These are phyloP conservation scores for Globisporangium irregulare DNA, from an alignment of 352 stramenopile species.

Conservation along the genomic window DNA sequence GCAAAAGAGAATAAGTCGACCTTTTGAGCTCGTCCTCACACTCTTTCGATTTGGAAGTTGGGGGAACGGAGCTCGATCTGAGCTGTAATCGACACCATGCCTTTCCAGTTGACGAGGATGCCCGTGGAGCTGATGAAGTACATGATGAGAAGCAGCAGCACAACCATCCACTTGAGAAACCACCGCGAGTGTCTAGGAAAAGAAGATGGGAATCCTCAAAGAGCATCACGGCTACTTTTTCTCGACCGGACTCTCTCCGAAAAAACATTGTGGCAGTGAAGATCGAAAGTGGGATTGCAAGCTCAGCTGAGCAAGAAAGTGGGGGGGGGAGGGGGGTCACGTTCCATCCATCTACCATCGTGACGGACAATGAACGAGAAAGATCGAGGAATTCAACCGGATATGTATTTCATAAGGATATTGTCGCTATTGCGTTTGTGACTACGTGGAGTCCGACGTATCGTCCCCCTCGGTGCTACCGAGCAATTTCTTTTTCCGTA, in stretches of 20 bases:
- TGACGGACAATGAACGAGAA: background rate
- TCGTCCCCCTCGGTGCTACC: background rate
- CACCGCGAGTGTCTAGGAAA: background rate
- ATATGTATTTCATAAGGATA: background rate
- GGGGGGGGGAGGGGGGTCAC: background rate
- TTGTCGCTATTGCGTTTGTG: background rate
- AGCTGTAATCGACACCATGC: conserved; percentile 19
- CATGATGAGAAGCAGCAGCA: conserved; percentile 1
- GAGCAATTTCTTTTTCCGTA: background rate
- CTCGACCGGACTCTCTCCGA: background rate
- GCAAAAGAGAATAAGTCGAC: background rate
- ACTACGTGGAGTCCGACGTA: background rate
- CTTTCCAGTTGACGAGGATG: conserved; percentile 31
- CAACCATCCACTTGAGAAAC: background rate
- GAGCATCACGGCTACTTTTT: background rate
- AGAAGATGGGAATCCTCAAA: background rate
- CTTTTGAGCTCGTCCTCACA: background rate
- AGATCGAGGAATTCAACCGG: background rate
- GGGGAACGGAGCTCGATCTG: conserved; percentile 15
- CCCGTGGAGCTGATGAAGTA: conserved; percentile 27
- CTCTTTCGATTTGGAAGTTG: background rate
- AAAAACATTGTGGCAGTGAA: background rate
- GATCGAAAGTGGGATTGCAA: too few relatives aligned
- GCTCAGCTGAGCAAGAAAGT: background rate
- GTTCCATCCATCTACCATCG: conserved; percentile 1